Conservation (phyloP, 2,329 filamentous ascomycete genomes). For the Nothomitra cinnamomea region DNA sequence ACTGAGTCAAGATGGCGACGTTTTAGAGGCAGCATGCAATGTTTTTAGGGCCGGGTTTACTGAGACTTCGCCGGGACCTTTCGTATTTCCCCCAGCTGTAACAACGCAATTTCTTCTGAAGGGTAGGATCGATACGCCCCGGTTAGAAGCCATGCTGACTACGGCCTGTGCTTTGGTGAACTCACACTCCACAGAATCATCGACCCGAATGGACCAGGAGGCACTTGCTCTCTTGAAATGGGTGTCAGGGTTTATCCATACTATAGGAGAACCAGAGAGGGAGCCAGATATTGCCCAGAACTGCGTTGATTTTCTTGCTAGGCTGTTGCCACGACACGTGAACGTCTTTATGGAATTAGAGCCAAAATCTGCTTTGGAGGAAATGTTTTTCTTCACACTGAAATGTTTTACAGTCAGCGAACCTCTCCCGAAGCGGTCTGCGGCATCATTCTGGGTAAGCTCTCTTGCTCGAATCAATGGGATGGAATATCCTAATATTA, state of each 20-base stretch:
- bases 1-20: slow-evolving; percentile 45
- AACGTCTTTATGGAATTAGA: slow-evolving; percentile 43
- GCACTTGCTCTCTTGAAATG: slow-evolving; percentile 40
- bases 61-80: slow-evolving; percentile 56
- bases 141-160: slow-evolving; percentile 51
- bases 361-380: slow-evolving; percentile 39
- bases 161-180: slow-evolving; percentile 55
- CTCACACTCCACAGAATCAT: slow-evolving; percentile 33
- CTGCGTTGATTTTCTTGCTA: slow-evolving; percentile 53
- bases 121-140: slow-evolving; percentile 41
- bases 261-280: slow-evolving; percentile 43
- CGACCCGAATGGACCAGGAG: slow-evolving; percentile 29
- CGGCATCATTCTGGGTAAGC: slow-evolving; percentile 59
- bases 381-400: slow-evolving; percentile 55
- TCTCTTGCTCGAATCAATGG: background rate
- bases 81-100: slow-evolving; percentile 51
- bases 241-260: slow-evolving; percentile 43
- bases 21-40: slow-evolving; percentile 53
- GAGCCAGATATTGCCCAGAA: slow-evolving; percentile 59
- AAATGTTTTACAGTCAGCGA: slow-evolving; percentile 54
- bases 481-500: background rate
- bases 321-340: slow-evolving; percentile 43
- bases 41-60: slow-evolving; percentile 60
- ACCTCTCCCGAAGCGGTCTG: slow-evolving; percentile 55
- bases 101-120: slow-evolving; percentile 50